Percentiles rank a stretch among this genome's conserved stretches.
Evolutionary conservation across 345 rosid species (phyloP).

Genomic region (Arabidopsis suecica): DNA sequence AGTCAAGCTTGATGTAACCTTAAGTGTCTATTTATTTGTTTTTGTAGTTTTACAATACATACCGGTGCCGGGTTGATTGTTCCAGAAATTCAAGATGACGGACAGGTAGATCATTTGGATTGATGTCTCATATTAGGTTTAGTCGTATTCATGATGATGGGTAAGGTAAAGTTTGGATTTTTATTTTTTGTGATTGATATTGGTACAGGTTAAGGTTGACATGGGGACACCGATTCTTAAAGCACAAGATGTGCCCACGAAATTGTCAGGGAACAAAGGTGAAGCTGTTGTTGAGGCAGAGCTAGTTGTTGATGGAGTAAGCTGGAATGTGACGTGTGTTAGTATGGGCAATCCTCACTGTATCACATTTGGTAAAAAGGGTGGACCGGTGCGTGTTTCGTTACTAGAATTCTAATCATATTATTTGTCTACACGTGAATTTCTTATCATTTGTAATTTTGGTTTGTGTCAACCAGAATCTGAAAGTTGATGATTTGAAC

Average conservation of each 20-base stretch:
- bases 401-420: slow-evolving; percentile 6
- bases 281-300: slow-evolving; percentile 54
- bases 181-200: slow-evolving; percentile 27
- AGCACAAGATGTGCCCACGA: slow-evolving; percentile 85
- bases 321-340: slow-evolving; percentile 95
- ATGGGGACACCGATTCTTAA: slow-evolving; percentile 92
- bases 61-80: slow-evolving; percentile 96
- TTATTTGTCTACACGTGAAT: not conserved
- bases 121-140: not conserved
- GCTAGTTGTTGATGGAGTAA: slow-evolving; percentile 73
- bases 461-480: slow-evolving; percentile 51
- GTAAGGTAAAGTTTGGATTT: not conserved
- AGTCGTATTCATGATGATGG: not conserved
- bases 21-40: not conserved
- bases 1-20: slow-evolving; percentile 21
- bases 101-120: slow-evolving; percentile 52
- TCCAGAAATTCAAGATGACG: slow-evolving; percentile 81
- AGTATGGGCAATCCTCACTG: slow-evolving; percentile 99
- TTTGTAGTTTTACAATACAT: slow-evolving; percentile 74
- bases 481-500: slow-evolving; percentile 81
- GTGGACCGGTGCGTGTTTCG: slow-evolving; percentile 59
- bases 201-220: slow-evolving; percentile 81
- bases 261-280: slow-evolving; percentile 61
- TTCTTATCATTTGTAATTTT: slow-evolving; percentile 17
- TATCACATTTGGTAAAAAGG: slow-evolving; percentile 70